Percentiles rank a stretch among this genome's conserved stretches.
phyloP scores from a whole-genome alignment of 1,284 basidiomycete species.

The Moniliophthora roreri region DNA sequence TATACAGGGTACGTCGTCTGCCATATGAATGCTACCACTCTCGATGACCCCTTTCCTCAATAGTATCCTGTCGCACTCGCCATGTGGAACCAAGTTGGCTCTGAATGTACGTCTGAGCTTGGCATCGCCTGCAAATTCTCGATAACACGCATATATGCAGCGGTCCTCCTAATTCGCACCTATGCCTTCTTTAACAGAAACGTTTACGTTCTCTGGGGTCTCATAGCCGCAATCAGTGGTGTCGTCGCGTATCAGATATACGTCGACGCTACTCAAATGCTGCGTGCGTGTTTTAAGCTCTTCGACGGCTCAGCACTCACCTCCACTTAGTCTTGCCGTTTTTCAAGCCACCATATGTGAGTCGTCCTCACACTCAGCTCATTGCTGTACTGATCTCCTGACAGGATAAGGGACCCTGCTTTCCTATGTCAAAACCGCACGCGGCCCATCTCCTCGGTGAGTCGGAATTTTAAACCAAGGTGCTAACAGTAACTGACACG shows the following conservation, averaged over 20 bases:
- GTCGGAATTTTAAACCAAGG: conserved; percentile 15
- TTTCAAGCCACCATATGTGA: conserved; percentile 57
- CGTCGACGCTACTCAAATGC: conserved; percentile 73
- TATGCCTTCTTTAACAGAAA: conserved; percentile 84
- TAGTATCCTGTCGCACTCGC: conserved; percentile 76
- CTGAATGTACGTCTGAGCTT: conserved; percentile 52
- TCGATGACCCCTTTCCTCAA: conserved; percentile 4
- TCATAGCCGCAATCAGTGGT: conserved; percentile 62
- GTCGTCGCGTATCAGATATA: conserved; percentile 78
- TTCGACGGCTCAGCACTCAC: conserved; percentile 14
- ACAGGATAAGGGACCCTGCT: conserved; percentile 62
- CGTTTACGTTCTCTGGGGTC: conserved; percentile 56
- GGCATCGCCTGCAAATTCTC: conserved; percentile 8
- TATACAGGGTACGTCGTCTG: conserved; percentile 53
- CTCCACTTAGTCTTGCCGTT: conserved; percentile 61
- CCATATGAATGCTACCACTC: conserved; percentile 10
- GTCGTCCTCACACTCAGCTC: conserved; percentile 21
- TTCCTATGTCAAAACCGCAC: conserved; percentile 74
- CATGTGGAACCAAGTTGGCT: conserved; percentile 83
- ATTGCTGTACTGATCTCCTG: conserved; percentile 7
- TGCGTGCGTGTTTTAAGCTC: conserved; percentile 45
- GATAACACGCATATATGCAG: conserved; percentile 33
- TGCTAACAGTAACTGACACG: not conserved
- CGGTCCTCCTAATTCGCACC: conserved; percentile 75
- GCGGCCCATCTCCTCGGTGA: conserved; percentile 75